Evolutionary conservation across 2,329 filamentous ascomycete species (phyloP).

Genomic region (Curvularia hawaiiensis): DNA sequence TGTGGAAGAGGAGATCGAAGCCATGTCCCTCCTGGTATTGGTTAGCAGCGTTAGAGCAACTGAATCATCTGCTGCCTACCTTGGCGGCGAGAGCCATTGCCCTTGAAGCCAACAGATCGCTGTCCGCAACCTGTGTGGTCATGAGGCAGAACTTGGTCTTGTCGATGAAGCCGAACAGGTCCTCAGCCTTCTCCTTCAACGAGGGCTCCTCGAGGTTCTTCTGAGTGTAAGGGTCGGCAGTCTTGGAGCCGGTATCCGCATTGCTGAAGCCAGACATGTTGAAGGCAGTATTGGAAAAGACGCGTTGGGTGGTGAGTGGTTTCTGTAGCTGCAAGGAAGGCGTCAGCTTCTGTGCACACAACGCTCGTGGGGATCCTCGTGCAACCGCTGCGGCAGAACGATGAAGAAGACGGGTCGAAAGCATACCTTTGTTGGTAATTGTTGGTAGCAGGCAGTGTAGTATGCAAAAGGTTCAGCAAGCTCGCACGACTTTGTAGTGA

Average conservation of each 20-base stretch:
- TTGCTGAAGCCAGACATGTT: slow-evolving; percentile 48
- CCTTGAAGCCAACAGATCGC: slow-evolving; percentile 73
- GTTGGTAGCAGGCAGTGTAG: slow-evolving; percentile 9
- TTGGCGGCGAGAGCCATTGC: slow-evolving; percentile 85
- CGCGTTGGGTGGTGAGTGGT: slow-evolving; percentile 11
- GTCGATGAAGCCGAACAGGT: slow-evolving; percentile 72
- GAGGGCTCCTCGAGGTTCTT: slow-evolving; percentile 74
- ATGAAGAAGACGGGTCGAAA: slow-evolving; percentile 12
- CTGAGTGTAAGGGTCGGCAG: slow-evolving; percentile 79
- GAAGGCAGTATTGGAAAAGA: slow-evolving; percentile 17
- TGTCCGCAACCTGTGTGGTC: slow-evolving; percentile 73
- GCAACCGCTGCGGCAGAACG: slow-evolving; percentile 12
- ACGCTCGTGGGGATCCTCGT: slow-evolving; percentile 11
- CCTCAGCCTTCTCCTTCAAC: slow-evolving; percentile 76
- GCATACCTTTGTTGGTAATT: slow-evolving; percentile 19
- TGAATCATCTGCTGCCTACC: slow-evolving; percentile 53
- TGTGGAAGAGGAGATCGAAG: slow-evolving; percentile 86
- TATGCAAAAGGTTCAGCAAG: slow-evolving; percentile 8
- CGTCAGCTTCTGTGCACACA: slow-evolving; percentile 28
- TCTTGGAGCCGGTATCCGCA: slow-evolving; percentile 46
- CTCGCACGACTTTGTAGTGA: slow-evolving; percentile 22
- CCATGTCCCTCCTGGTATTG: slow-evolving; percentile 70
- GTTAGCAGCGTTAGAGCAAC: slow-evolving; percentile 4
- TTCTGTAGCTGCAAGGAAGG: slow-evolving; percentile 23
- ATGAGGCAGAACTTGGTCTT: slow-evolving; percentile 86